Percentiles rank a stretch among this genome's conserved stretches.
phyloP scores from a whole-genome alignment of 2,329 filamentous ascomycete species.

The Proliferodiscus dingleyae region DNA sequence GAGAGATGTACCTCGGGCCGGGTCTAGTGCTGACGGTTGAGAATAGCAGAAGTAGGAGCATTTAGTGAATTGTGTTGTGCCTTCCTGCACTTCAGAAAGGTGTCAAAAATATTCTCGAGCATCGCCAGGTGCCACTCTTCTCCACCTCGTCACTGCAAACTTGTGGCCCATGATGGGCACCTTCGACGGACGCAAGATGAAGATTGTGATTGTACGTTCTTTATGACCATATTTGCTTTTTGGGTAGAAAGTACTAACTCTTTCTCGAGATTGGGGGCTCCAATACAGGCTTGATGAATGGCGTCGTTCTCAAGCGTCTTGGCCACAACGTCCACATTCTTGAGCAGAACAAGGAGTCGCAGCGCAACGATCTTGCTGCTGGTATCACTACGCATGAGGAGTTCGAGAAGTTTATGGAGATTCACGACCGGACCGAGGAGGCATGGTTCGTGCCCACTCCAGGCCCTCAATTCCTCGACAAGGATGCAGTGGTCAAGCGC shows the following conservation, averaged over 20 bases:
- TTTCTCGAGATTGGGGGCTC: constrained; percentile 9
- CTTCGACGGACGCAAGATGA: too few relatives aligned
- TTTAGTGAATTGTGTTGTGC: too few relatives aligned
- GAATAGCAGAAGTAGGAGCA: too few relatives aligned
- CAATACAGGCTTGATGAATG: constrained; percentile 7
- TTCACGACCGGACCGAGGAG: constrained; percentile 6
- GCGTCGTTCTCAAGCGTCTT: constrained; percentile 7
- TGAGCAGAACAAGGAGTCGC: constrained; percentile 9
- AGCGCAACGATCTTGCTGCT: constrained; percentile 9
- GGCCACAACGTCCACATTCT: constrained; percentile 13
- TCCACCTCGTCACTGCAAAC: too few relatives aligned
- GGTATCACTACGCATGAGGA: constrained; percentile 14
- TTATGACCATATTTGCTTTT: background rate
- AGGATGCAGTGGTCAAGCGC: constrained; percentile 5
- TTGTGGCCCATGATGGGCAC: too few relatives aligned
- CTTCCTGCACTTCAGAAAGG: too few relatives aligned
- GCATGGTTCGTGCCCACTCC: background rate
- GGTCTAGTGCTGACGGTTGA: too few relatives aligned
- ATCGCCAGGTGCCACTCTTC: too few relatives aligned
- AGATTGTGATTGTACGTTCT: background rate
- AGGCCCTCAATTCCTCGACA: background rate
- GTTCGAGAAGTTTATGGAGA: constrained; percentile 10
- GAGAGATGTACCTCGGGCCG: too few relatives aligned
- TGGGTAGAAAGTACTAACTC: too few relatives aligned
- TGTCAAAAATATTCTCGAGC: too few relatives aligned